Percentiles rank a stretch among this genome's conserved stretches.
Conservation (phyloP, 2,329 filamentous ascomycete genomes). For the Ophiostoma ulmi region DNA sequence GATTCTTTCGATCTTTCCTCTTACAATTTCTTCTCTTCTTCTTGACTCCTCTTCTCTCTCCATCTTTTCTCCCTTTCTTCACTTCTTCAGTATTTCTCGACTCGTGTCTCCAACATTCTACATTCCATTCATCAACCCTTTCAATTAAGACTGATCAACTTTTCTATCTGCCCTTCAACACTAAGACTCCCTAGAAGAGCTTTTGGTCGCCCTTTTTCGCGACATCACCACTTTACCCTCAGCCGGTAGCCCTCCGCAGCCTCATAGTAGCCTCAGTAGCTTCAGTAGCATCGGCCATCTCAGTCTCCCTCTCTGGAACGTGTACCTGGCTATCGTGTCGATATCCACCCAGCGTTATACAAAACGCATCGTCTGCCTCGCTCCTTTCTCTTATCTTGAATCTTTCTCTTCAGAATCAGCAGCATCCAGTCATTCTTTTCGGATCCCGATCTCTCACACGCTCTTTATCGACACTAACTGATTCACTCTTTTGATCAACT, state of each 20-base stretch:
- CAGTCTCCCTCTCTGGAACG: conserved; percentile 1
- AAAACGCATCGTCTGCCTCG: conserved; percentile 8
- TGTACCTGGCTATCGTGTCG: conserved; percentile 10
- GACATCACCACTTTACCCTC: conserved; percentile 2
- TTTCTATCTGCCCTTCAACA: not conserved
- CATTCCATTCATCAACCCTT: conserved; percentile 13
- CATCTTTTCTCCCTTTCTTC: not conserved
- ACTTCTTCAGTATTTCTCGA: not conserved
- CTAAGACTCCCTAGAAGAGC: conserved; percentile 1
- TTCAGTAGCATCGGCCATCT: not conserved
- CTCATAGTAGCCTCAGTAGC: not conserved
- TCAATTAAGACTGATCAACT: not conserved
- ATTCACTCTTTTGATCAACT: conserved; percentile 10
- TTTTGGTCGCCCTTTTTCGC: not conserved
- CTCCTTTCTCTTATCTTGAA: not conserved
- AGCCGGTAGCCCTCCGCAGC: not conserved
- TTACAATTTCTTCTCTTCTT: not conserved
- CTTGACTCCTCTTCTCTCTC: conserved; percentile 2
- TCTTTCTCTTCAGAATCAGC: not conserved
- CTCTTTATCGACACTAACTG: conserved; percentile 10
- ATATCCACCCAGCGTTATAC: not conserved
- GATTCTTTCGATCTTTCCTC: not conserved
- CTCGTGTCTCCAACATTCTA: not conserved
- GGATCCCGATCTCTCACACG: conserved; percentile 8
- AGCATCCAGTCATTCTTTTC: conserved; percentile 9